Percentiles rank a stretch among this genome's conserved stretches.
These are phyloP conservation scores for Boletus smithii DNA, from an alignment of 1,284 basidiomycete genomes.

Conservation along the genomic window DNA sequence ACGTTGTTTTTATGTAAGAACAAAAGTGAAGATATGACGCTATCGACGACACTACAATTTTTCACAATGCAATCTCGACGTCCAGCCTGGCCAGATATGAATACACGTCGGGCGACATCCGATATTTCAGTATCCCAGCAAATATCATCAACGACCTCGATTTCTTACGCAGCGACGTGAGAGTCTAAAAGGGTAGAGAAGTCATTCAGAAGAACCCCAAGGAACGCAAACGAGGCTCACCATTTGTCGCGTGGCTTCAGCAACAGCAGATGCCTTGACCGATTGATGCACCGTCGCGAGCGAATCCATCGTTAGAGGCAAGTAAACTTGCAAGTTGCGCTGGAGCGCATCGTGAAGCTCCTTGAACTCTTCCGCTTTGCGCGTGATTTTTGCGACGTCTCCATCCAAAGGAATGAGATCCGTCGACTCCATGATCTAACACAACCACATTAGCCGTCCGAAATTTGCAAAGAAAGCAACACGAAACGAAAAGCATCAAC, in stretches of 20 bases:
- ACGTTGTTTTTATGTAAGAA: conserved; percentile 12
- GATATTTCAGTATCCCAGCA: conserved; percentile 82
- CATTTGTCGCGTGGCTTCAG: conserved; percentile 72
- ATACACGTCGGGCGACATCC: conserved; percentile 89
- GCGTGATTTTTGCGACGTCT: conserved; percentile 83
- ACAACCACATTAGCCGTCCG: background rate
- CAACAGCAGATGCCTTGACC: conserved; percentile 69
- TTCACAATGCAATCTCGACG: conserved; percentile 70
- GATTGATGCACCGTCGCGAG: conserved; percentile 78
- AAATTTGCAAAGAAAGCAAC: conserved; percentile 1
- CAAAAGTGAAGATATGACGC: background rate
- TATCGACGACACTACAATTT: background rate
- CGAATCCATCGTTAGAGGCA: conserved; percentile 93
- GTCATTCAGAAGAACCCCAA: background rate
- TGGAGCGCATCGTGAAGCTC: conserved; percentile 84
- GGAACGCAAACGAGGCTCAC: conserved; percentile 40
- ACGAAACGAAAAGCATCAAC: conserved; percentile 26
- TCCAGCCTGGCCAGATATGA: conserved; percentile 78
- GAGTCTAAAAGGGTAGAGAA: conserved; percentile 44
- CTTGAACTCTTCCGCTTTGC: conserved; percentile 88
- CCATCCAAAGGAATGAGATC: conserved; percentile 85
- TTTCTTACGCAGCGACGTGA: conserved; percentile 64
- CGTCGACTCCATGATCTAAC: conserved; percentile 83
- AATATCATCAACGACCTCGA: conserved; percentile 83
- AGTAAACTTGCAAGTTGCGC: conserved; percentile 84